Conservation (phyloP, 1,139 yeast species). For the Scheffersomyces cryptocercus region DNA sequence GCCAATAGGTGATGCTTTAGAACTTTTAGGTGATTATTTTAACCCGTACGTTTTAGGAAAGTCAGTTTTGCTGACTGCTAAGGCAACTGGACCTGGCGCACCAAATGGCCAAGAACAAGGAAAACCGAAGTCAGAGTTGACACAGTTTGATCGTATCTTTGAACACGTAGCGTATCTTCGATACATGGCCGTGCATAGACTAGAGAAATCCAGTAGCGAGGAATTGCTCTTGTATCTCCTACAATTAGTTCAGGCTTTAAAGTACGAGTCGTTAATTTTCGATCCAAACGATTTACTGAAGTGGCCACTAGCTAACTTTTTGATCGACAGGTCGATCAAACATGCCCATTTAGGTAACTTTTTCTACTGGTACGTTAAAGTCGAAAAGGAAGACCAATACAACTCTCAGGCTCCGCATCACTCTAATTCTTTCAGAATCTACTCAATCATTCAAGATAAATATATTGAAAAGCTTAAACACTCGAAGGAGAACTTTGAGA, state of each 20-base stretch:
- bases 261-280: slow-evolving; percentile 55
- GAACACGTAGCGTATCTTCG: slow-evolving; percentile 50
- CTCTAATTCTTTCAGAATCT: slow-evolving; percentile 19
- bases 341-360: slow-evolving; percentile 74
- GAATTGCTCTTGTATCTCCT: slow-evolving; percentile 80
- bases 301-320: slow-evolving; percentile 76
- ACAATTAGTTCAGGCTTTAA: slow-evolving; percentile 90
- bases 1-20: slow-evolving; percentile 91
- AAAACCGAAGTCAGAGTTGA: slow-evolving; percentile 26
- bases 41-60: slow-evolving; percentile 38
- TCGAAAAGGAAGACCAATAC: slow-evolving; percentile 75
- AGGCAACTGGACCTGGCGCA: not conserved
- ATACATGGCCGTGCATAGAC: slow-evolving; percentile 83
- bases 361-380: slow-evolving; percentile 89
- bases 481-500: slow-evolving; percentile 39
- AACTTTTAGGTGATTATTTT: slow-evolving; percentile 74
- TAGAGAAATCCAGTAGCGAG: slow-evolving; percentile 74
- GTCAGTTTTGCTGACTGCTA: not conserved
- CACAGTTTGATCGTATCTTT: slow-evolving; percentile 33
- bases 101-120: not conserved
- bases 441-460: slow-evolving; percentile 37
- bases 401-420: slow-evolving; percentile 15
- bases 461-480: slow-evolving; percentile 42
- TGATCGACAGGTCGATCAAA: slow-evolving; percentile 69
- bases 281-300: slow-evolving; percentile 21